Evolutionary conservation across 164 flowering plant species (phyloP), one percentile per base, ranked within the genome.

Genomic region (Annona squamosa): DNA sequence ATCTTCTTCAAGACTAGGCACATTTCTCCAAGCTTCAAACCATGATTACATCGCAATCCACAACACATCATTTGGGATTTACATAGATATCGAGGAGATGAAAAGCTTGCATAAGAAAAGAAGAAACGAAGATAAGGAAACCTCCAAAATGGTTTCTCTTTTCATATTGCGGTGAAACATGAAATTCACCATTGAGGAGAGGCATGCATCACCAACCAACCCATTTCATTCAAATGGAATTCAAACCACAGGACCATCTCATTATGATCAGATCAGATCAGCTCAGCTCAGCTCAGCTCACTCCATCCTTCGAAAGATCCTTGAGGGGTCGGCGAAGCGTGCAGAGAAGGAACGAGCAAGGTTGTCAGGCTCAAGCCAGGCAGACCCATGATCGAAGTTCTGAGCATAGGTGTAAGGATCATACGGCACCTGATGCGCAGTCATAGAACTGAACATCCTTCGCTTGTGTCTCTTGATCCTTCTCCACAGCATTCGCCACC

Each of bases 301-400:
- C 68, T 59, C 75, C 57, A 77, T 69, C 76, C 75, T 80, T 42
- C 73, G 72, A 26, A 75, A 79, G 47, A 76, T 68, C 72, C 80
- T 80, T 0, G 87, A 82, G 12, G 90, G 86, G 71, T 78, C 85
- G 46, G 91, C 88, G 65, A 81, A 90, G 47, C 94, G 77, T 5
- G 85, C 88, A 0, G 94, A 87, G 83, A 90, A 90, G 3, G 94
- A 90, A 18, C 94, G 81, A 62, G 83, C 78, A 65, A 85, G 85
- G 63, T 80, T 75, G 45, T 88, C 91, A 1, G 84, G 88, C 65
- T 88, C 92, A 41, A 75, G 69, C 80, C 81, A 82, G n/a, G 75
- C 78, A 2, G 71, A 72, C 66, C 89, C 94, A 43, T 88, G 85
- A 83, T 90, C 94, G 67, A 90, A 90, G 76, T 90, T 90, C 83